Base-by-base conservation (phyloP, 768 basidiomycete genomes). In the Mrakia blollopis region DNA sequence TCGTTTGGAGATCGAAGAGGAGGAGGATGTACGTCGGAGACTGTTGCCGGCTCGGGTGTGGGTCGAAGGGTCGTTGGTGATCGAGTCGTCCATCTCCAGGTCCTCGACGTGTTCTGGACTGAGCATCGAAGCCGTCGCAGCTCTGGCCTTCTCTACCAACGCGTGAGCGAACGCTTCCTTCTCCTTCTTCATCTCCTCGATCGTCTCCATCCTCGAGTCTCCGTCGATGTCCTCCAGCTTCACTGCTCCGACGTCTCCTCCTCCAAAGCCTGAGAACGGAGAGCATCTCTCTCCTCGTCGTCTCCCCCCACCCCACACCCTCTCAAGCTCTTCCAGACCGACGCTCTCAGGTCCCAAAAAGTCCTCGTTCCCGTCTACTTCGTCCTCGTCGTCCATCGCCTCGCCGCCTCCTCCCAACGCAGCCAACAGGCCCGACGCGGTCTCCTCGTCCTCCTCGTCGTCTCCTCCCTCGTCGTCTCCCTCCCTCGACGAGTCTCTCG, bases 91-190 rank as follows among this genome's bases (percentile, higher is more conserved):
- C 18, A 28, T 37, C 28, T 62, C 73, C 14, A 65, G 71, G 44
- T 72, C 70, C n/a, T 65, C 61, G 75, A 28, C 35, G 25, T 44
- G 35, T 10, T 72, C 52, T 0, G 35, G 41, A 9, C 52, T 30
- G 39, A 77, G 63, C 72, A 39, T 72, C 18, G 63, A 63, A 7
- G 70, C 76, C 14, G 70, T 63, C n/a, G 76, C 76, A 23, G 76
- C 71, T 39, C 76, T 6, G 44, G 65, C 76, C 21, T 71, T 72
- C 37, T 77, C 72, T 32, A 77, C 76, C 44, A 77, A 44, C 4
- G 76, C 76, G 52, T 73, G 63, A 4, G 76, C 76, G 30, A 77
- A 73, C 2, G 63, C 63, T n/a, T 77, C 76, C 76, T 77, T 77
- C 62, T 65, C 70, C 28, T 16, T 41, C 44, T 50, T 41, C 35